A percentile compares a stretch with the other conserved stretches of the same genome.
Conservation (phyloP, 805 yeast genomes). For the Lipomyces yamanashiensis region DNA sequence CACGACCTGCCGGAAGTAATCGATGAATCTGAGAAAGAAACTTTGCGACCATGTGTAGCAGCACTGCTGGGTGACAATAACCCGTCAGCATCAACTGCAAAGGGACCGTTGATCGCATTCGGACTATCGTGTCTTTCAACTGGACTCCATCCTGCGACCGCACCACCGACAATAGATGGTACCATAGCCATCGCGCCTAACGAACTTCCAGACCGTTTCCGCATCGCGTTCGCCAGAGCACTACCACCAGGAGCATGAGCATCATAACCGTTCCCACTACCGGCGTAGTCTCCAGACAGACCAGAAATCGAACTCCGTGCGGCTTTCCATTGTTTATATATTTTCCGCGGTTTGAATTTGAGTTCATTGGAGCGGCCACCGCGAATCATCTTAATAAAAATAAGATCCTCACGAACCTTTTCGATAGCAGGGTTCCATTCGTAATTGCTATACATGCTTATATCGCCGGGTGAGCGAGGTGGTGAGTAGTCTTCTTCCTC, state of each 20-base stretch:
- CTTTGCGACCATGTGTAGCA: slow-evolving; percentile 8
- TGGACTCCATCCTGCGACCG: slow-evolving; percentile 59
- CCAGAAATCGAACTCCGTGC: slow-evolving; percentile 31
- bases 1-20: background rate
- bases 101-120: background rate
- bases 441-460: slow-evolving; percentile 33
- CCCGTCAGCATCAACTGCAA: slow-evolving; percentile 10
- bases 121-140: slow-evolving; percentile 18
- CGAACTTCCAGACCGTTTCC: slow-evolving; percentile 39
- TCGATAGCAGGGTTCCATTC: slow-evolving; percentile 50
- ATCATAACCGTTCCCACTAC: background rate
- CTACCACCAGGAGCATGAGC: background rate
- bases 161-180: slow-evolving; percentile 62
- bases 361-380: slow-evolving; percentile 49
- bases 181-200: slow-evolving; percentile 56
- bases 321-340: slow-evolving; percentile 38
- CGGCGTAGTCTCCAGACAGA: too few species aligned
- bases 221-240: background rate
- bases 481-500: slow-evolving; percentile 32
- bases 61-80: slow-evolving; percentile 22
- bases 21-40: slow-evolving; percentile 14
- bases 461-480: slow-evolving; percentile 31
- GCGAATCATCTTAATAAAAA: slow-evolving; percentile 44
- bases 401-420: slow-evolving; percentile 47
- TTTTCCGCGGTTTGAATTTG: slow-evolving; percentile 38